A percentile compares a stretch with the other conserved stretches of the same genome.
phyloP scores from a whole-genome alignment of 106 monocot genomes.

The Agapanthus africanus region DNA sequence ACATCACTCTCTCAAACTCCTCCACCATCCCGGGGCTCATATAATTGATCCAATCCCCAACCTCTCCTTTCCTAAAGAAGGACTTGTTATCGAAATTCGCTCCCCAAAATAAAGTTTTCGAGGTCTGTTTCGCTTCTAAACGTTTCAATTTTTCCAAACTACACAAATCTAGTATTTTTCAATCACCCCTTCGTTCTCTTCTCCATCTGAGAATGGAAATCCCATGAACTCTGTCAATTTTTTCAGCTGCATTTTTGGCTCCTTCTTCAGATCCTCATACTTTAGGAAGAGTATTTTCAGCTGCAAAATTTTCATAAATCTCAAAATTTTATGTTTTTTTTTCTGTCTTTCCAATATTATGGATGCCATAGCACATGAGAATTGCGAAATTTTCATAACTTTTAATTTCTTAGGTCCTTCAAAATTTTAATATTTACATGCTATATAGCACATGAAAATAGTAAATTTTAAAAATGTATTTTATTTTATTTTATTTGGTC shows the following conservation, averaged over 20 bases:
- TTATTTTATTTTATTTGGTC: no score
- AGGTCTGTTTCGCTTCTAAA: conserved; percentile 18
- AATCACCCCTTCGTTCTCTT: conserved; percentile 14
- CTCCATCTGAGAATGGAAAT: conserved; percentile 12
- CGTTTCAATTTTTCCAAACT: conserved; percentile 21
- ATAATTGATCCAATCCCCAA: conserved; percentile 19
- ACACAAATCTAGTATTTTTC: conserved; percentile 13
- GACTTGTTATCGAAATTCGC: background rate
- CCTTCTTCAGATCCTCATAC: conserved; percentile 21
- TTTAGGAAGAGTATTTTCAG: conserved; percentile 23
- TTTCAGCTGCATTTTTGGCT: background rate
- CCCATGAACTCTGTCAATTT: conserved; percentile 29
- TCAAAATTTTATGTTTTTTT: no score
- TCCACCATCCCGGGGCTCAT: conserved; percentile 18
- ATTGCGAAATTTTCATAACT: no score
- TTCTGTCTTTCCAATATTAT: no score
- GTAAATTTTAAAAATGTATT: no score
- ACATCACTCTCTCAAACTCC: conserved; percentile 11
- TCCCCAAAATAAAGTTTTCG: background rate
- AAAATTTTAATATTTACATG: no score
- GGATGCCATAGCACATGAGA: no score
- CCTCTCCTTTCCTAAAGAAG: conserved; percentile 20
- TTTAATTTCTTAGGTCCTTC: no score
- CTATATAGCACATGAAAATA: no score
- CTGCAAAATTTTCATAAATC: no score